These are phyloP conservation scores for Gloeostereum incarnatum DNA, from an alignment of 768 basidiomycete species.

Conservation along the genomic window DNA sequence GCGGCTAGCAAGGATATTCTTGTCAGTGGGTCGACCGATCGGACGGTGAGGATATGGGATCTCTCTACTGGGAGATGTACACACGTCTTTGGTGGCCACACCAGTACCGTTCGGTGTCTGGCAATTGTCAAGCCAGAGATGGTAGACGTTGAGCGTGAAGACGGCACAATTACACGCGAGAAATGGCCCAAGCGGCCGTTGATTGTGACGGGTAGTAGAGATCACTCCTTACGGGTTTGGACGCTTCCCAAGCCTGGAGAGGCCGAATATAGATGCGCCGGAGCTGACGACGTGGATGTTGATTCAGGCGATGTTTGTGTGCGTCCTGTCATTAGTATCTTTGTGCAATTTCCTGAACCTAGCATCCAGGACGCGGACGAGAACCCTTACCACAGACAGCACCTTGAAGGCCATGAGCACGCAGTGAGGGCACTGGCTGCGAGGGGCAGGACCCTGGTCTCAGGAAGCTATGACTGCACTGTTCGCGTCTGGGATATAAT, in stretches of 20 bases:
- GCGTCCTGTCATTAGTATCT: constrained; percentile 8
- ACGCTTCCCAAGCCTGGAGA: constrained; percentile 53
- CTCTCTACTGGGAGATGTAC: constrained; percentile 71
- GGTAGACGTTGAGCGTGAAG: constrained; percentile 63
- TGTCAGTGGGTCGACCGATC: constrained; percentile 89
- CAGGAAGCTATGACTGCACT: constrained; percentile 92
- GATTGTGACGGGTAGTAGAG: constrained; percentile 69
- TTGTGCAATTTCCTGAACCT: constrained; percentile 1
- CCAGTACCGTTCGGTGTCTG: constrained; percentile 91
- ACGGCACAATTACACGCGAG: constrained; percentile 54
- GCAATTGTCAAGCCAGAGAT: constrained; percentile 93
- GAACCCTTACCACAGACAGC: constrained; percentile 86
- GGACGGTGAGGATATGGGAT: constrained; percentile 91
- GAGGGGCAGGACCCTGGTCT: constrained; percentile 81
- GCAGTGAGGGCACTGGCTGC: constrained; percentile 92
- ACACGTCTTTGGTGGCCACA: constrained; percentile 94
- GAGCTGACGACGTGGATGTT: constrained; percentile 49
- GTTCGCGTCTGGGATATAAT: constrained; percentile 95
- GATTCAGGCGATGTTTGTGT: constrained; percentile 39
- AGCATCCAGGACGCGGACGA: constrained; percentile 48
- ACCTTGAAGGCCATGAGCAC: constrained; percentile 83
- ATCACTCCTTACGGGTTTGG: constrained; percentile 58
- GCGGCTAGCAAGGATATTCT: constrained; percentile 80
- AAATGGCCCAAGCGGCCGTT: constrained; percentile 60
- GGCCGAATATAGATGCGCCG: constrained; percentile 62